Percentiles rank a stretch among this genome's conserved stretches.
Conservation (phyloP, 2,329 filamentous ascomycete genomes). For the Arachnomyces sp. region DNA sequence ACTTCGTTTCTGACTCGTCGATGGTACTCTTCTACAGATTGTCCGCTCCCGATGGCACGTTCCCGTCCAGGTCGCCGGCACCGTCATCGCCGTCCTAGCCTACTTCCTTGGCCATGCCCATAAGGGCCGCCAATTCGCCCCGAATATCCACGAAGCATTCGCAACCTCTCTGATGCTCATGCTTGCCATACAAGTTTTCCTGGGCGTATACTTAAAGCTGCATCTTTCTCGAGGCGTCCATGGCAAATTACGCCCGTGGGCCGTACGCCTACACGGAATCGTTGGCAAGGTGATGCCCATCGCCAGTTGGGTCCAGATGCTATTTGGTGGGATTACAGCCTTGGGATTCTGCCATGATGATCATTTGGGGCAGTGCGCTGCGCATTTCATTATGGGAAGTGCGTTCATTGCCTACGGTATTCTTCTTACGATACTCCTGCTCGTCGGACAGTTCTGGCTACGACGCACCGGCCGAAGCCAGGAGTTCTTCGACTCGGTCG, state of each 20-base stretch:
- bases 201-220: slow-evolving; percentile 81
- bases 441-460: slow-evolving; percentile 85
- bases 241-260: slow-evolving; percentile 62
- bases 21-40: slow-evolving; percentile 48
- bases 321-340: slow-evolving; percentile 89
- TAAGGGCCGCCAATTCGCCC: slow-evolving; percentile 75
- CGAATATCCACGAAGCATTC: slow-evolving; percentile 74
- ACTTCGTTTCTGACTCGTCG: slow-evolving; percentile 1
- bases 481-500: slow-evolving; percentile 88
- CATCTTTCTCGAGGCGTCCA: slow-evolving; percentile 81
- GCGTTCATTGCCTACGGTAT: slow-evolving; percentile 94
- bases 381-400: slow-evolving; percentile 98
- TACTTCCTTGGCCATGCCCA: slow-evolving; percentile 91
- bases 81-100: slow-evolving; percentile 66
- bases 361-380: slow-evolving; percentile 82
- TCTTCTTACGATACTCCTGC: slow-evolving; percentile 71
- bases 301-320: slow-evolving; percentile 82
- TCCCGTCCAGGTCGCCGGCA: slow-evolving; percentile 69
- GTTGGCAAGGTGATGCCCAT: slow-evolving; percentile 83
- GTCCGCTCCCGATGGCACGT: slow-evolving; percentile 90
- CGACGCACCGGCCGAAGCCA: slow-evolving; percentile 75
- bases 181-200: slow-evolving; percentile 63
- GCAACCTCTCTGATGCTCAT: slow-evolving; percentile 73
- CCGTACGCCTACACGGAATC: slow-evolving; percentile 68
- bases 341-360: slow-evolving; percentile 89